Conservation (phyloP, 352 stramenopile genomes). For the Blastocystis sp. region DNA sequence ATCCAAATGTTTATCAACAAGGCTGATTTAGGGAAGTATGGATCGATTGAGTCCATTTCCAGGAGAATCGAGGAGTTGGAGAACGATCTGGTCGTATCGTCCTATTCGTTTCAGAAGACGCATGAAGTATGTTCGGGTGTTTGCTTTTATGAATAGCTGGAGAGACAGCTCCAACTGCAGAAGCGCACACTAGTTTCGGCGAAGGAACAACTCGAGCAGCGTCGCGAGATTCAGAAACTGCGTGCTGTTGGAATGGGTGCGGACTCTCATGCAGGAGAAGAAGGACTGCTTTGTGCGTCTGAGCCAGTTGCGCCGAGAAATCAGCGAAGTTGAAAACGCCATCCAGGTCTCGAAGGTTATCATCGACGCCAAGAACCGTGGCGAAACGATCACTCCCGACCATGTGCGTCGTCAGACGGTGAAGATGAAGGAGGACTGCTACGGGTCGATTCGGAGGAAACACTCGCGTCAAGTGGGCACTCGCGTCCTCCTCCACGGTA, state of each 20-base stretch:
- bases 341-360: not conserved
- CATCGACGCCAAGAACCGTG: not conserved
- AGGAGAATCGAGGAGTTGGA: not conserved
- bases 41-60: not conserved
- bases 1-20: not conserved
- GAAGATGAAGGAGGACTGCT: not conserved
- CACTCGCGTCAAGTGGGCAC: not conserved
- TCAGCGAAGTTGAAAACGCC: not conserved
- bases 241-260: not conserved
- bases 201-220: not conserved
- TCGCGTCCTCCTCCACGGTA: not conserved
- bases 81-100: not conserved
- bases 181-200: not conserved
- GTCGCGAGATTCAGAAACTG: not conserved
- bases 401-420: not conserved
- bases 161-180: not conserved
- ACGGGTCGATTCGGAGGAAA: not conserved
- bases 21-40: not conserved
- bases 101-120: constrained; percentile 7
- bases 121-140: not conserved
- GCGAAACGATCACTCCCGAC: not conserved
- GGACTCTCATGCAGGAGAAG: not conserved
- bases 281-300: not conserved
- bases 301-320: not conserved
- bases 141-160: not conserved